Evolutionary conservation across 345 rosid genomes (phyloP).

Genomic region (Eucalyptus urophylla): DNA sequence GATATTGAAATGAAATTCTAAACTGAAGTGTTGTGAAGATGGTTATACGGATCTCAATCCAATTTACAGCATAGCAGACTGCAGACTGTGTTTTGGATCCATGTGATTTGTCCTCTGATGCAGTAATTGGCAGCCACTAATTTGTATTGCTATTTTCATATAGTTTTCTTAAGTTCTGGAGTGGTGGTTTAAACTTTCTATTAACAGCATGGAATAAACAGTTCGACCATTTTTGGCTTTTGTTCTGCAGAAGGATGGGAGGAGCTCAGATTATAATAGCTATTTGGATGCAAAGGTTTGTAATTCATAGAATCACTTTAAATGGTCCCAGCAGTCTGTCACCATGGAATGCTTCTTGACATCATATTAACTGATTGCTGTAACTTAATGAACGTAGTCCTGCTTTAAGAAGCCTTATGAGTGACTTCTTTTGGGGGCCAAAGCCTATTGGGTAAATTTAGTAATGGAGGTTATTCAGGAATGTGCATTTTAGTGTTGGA

Average conservation of each 20-base stretch:
- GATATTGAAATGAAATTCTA: background rate
- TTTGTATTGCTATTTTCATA: background rate
- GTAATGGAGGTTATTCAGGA: background rate
- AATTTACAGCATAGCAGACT: background rate
- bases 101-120: background rate
- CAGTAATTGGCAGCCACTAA: background rate
- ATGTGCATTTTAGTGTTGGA: background rate
- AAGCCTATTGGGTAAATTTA: background rate
- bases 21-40: background rate
- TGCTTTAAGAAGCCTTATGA: background rate
- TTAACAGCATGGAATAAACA: background rate
- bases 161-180: background rate
- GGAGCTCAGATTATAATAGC: conserved; percentile 67
- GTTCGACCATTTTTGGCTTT: conserved; percentile 3
- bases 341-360: background rate
- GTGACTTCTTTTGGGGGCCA: background rate
- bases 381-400: background rate
- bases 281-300: conserved; percentile 89
- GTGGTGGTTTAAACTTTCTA: background rate
- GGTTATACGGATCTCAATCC: background rate
- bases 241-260: conserved; percentile 75
- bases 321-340: background rate
- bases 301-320: background rate
- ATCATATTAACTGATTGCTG: background rate
- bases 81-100: background rate